Evolutionary conservation across 2,329 filamentous ascomycete species (phyloP), one percentile per base, ranked within the genome.

Genomic region (Aureobasidium sp.): DNA sequence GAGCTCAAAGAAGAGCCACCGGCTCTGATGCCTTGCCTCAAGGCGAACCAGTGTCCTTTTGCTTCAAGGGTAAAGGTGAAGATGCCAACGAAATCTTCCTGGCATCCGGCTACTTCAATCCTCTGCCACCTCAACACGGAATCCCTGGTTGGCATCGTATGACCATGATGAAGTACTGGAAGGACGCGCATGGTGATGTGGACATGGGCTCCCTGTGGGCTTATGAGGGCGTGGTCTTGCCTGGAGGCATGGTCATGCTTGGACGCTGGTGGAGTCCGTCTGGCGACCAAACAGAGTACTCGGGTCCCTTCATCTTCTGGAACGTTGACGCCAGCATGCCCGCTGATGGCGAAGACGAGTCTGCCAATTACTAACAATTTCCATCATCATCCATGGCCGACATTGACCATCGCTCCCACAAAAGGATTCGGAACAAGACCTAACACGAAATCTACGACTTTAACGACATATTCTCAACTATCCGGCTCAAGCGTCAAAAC

Each of bases 131-230:
- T 2, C 81, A 83, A 63, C 62, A 73, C 17, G 74, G 72, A 1
- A 77, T 83, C 13, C 74, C 76, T 0, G 81, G 81, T 21, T 84
- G 78, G 73, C 78, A 81, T 69, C 75, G 80, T 33, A 70, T 83
- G 60, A 79, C 75, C 0, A 78, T 83, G 71, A 78, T 83, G 74
- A 81, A 80, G 67, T 79, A 79, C 64, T 78, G 74, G 63, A 68
- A 74, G 15, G 66, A 70, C 9, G 31, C 19, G 23, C 19, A 27
- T 17, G 53, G 53, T 10, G 17, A 37, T 6, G 63, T 70, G 0
- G 60, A 70, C 3, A 46, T n/a, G 6, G 71, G 74, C 7, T 64
- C 67, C n/a, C 67, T 78, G 2, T 79, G 77, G 75, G 77, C 76
- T 1, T 78, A 79, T 40, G 77, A 79, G 65, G 78, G 77, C 5